Conservation (phyloP, 2,329 filamentous ascomycete species). For the Herpotrichia juniperi region DNA sequence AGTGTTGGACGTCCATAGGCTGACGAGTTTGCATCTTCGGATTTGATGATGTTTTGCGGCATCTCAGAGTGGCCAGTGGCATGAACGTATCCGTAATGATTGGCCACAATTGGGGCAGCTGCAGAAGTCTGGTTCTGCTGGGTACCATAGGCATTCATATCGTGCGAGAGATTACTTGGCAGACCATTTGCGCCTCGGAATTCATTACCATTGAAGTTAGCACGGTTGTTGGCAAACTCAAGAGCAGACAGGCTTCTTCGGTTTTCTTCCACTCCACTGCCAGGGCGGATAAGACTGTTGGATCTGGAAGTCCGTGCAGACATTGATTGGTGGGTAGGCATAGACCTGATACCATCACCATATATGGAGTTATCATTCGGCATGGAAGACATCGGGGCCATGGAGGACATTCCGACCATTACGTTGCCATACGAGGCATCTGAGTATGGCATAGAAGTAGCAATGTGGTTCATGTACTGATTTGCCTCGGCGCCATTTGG, state of each 20-base stretch:
- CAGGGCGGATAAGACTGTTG: conserved; percentile 55
- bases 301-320: conserved; percentile 56
- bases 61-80: conserved; percentile 37
- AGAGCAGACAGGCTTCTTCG: conserved; percentile 44
- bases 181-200: conserved; percentile 38
- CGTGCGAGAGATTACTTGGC: conserved; percentile 33
- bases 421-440: conserved; percentile 36
- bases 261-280: conserved; percentile 43
- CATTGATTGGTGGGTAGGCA: conserved; percentile 49
- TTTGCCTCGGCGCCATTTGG: conserved; percentile 41
- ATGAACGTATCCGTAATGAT: conserved; percentile 42
- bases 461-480: conserved; percentile 43
- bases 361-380: conserved; percentile 36
- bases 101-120: conserved; percentile 24
- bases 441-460: conserved; percentile 40
- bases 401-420: conserved; percentile 38
- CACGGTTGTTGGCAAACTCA: conserved; percentile 38
- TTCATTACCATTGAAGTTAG: conserved; percentile 42
- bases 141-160: conserved; percentile 26
- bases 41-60: conserved; percentile 42
- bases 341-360: conserved; percentile 45
- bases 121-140: conserved; percentile 34
- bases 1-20: conserved; percentile 42
- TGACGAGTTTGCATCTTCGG: conserved; percentile 35
- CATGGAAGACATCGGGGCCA: conserved; percentile 42